Base-by-base conservation (phyloP, 371 early-diverging fungal species). In the Lichtheimia hyalospora region DNA sequence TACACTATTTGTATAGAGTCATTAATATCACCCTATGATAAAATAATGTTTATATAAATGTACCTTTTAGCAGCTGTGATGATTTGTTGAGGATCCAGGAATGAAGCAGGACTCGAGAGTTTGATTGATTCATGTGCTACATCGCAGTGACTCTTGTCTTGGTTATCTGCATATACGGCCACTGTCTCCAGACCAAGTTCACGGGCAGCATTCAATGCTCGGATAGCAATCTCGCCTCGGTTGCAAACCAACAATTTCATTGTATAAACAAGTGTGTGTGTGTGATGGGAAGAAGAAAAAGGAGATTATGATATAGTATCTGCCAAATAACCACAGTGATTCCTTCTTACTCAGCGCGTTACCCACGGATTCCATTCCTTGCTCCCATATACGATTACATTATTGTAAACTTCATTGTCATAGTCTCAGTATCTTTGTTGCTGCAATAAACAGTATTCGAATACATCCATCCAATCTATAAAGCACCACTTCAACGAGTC, bases 201-300 rank as follows among this genome's bases (percentile, higher is more conserved):
- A 7, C 62, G 49, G 4, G 75, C 72, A 16, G 75, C 73, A 20
- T 64, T 63, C 3, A 73, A 60, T 16, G 73, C 64, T 28, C 79
- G 73, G 27, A 73, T 75, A 15, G 79, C 79, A n/a, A 78, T 75
- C 57, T 78, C 79, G 12, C 79, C 79, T 34, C 75, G 59, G 46
- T 78, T 78, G 1, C 75, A 73, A 5, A 78, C 66, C 10, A 78
- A 56, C 34, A 78, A 44, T 28, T 67, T 74, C 46, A 43, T 63
- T 58, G n/a, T 1, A 43, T n/a, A 40, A 28, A 28, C 41, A 41
- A 18, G 25, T 21, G 40, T 50, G 14, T 34, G 34, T 34, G 34
- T 34, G 34, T 34, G 16, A 14, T 23, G 39, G 41, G 21, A 42
- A 46, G 44, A 23, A 27, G 15, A 28, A 49, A 54, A 58, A 50